Evolutionary conservation across 768 basidiomycete genomes (phyloP).

Genomic region (Amanita subjunquillea): DNA sequence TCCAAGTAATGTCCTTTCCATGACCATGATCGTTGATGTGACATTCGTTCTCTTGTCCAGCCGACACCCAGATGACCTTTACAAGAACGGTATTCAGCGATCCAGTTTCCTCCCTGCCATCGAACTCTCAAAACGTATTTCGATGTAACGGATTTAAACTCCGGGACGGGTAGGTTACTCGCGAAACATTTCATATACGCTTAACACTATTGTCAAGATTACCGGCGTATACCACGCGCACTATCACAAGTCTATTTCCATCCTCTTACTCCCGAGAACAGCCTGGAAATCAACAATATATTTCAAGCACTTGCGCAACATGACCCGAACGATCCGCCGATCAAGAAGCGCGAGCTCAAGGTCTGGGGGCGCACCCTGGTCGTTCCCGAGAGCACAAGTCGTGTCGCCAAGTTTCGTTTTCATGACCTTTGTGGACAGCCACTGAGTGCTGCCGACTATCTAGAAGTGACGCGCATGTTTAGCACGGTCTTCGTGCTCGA

Average conservation of each 20-base stretch:
- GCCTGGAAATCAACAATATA: slow-evolving; percentile 70
- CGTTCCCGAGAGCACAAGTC: slow-evolving; percentile 72
- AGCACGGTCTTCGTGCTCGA: slow-evolving; percentile 81
- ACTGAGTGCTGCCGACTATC: slow-evolving; percentile 89
- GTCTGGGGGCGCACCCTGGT: slow-evolving; percentile 87
- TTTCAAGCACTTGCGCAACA: slow-evolving; percentile 59
- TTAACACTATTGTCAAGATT: slow-evolving; percentile 43
- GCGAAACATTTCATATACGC: background rate
- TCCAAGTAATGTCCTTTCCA: slow-evolving; percentile 60
- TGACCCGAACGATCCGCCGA: slow-evolving; percentile 43
- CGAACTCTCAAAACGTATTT: slow-evolving; percentile 85
- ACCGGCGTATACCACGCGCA: slow-evolving; percentile 86
- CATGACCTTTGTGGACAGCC: slow-evolving; percentile 80
- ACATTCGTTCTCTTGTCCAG: slow-evolving; percentile 28
- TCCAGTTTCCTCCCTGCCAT: slow-evolving; percentile 93
- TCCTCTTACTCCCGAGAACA: slow-evolving; percentile 60
- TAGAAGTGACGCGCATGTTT: slow-evolving; percentile 86
- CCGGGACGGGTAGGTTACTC: slow-evolving; percentile 65
- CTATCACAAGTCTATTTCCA: slow-evolving; percentile 92
- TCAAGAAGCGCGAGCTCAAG: slow-evolving; percentile 51
- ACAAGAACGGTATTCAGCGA: slow-evolving; percentile 98
- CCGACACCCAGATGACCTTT: slow-evolving; percentile 94
- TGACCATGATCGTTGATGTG: background rate
- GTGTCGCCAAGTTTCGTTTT: slow-evolving; percentile 82
- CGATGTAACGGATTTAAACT: slow-evolving; percentile 86